Evolutionary conservation across 2,329 filamentous ascomycete genomes (phyloP).

Genomic region (Fusarium floridanum): DNA sequence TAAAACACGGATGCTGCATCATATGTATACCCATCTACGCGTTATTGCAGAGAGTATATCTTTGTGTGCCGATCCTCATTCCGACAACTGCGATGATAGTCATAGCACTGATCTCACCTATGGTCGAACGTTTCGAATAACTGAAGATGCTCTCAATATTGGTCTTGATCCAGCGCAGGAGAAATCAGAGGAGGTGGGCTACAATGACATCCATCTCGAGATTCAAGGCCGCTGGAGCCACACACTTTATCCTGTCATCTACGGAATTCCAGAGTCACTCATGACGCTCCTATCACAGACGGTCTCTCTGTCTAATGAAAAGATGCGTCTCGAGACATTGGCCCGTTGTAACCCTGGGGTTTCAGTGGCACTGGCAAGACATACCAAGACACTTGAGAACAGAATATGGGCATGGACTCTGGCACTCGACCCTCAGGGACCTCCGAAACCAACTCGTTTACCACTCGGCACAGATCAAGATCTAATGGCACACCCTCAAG

Average conservation of each 20-base stretch:
- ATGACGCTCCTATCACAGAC: slow-evolving; percentile 57
- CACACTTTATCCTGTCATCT: slow-evolving; percentile 60
- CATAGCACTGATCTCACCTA: neutral
- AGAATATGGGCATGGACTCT: slow-evolving; percentile 50
- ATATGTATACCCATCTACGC: slow-evolving; percentile 61
- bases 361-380: slow-evolving; percentile 44
- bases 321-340: slow-evolving; percentile 47
- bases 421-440: slow-evolving; percentile 11
- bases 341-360: slow-evolving; percentile 40
- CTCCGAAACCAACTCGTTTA: slow-evolving; percentile 15
- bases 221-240: slow-evolving; percentile 54
- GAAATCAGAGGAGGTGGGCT: slow-evolving; percentile 53
- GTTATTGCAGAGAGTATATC: slow-evolving; percentile 59
- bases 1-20: slow-evolving; percentile 58
- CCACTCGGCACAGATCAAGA: slow-evolving; percentile 16
- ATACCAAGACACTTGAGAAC: slow-evolving; percentile 50
- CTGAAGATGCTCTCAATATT: slow-evolving; percentile 47
- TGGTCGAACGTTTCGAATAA: slow-evolving; percentile 47
- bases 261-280: slow-evolving; percentile 58
- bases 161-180: slow-evolving; percentile 47
- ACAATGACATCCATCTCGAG: slow-evolving; percentile 60
- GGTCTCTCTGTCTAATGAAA: slow-evolving; percentile 59
- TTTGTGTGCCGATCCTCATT: slow-evolving; percentile 9
- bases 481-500: slow-evolving; percentile 37
- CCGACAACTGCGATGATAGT: neutral